Conservation (phyloP, 345 rosid genomes). For the Dimocarpus longan region DNA sequence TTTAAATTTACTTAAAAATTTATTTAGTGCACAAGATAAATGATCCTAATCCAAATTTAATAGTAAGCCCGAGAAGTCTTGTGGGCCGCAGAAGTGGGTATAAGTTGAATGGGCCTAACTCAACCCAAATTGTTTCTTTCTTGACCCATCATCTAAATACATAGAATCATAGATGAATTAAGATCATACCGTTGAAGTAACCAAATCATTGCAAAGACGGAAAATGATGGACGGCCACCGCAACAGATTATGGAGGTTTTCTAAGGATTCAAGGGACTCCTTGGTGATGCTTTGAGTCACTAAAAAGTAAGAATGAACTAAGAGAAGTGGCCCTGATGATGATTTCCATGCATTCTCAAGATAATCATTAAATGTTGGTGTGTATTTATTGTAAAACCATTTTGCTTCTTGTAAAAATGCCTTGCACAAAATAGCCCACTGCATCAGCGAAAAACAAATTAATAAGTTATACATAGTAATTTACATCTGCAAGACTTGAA, state of each 20-base stretch:
- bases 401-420: slow-evolving; percentile 46
- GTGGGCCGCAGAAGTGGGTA: too few species aligned
- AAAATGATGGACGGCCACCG: slow-evolving; percentile 38
- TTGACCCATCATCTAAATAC: not conserved
- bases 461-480: not conserved
- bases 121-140: too few species aligned
- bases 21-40: too few species aligned
- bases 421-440: slow-evolving; percentile 52
- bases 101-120: too few species aligned
- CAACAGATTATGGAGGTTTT: slow-evolving; percentile 31
- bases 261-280: slow-evolving; percentile 23
- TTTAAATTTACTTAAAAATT: too few species aligned
- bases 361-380: slow-evolving; percentile 46
- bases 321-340: slow-evolving; percentile 28
- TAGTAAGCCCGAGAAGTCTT: too few species aligned
- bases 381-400: slow-evolving; percentile 26
- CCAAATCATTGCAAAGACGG: slow-evolving; percentile 45
- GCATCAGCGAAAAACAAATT: not conserved
- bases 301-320: slow-evolving; percentile 35
- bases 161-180: too few species aligned
- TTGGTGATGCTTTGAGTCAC: not conserved
- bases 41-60: too few species aligned
- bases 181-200: slow-evolving; percentile 39
- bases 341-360: slow-evolving; percentile 43
- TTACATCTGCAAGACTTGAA: too few species aligned